Evolutionary conservation across 192 early-diverging fungal species (phyloP), one percentile per base, ranked within the genome.

Genomic region (Backusella parvicylindrica): DNA sequence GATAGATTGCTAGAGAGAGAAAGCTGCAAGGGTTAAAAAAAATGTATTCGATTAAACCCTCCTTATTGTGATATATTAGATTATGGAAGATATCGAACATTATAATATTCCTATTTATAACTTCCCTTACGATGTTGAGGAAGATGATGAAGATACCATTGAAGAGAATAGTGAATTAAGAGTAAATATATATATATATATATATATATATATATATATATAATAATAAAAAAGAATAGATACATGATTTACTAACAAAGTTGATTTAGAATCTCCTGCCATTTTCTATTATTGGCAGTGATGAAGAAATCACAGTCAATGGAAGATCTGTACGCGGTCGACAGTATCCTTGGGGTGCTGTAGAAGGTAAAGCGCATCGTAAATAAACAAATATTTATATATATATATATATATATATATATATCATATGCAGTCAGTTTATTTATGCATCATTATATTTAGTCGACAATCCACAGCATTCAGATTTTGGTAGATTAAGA

Each of bases 91-190:
- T 83, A 97, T 99, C 86, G 89, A 91, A 15, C 88, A 94, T 81
- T 95, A 96, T 85, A 89, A 94, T 68, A 98, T 99, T 75, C 96
- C 96, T 37, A 95, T 98, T 78, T 99, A 97, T 86, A 95, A 94
- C 84, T 99, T 99, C 86, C 98, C 98, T 60, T 92, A 92, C 75
- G 92, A 97, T 70, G 74, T 79, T 26, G 97, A 99, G 72, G 97
- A 97, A 75, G 98, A 98, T 80, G 98, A 99, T 76, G 98, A 99
- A 82, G 98, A 99, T 78, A 98, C 95, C 2, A 90, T 95, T 63
- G 98, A 99, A 82, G 97, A 99, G 84, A 99, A 98, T 86, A 91
- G 94, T 68, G 96, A 97, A 86, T 87, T 99, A 72, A 87, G 97
- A 75, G 79, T 78, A 67, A 73, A 49, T 33, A 36, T 11, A 41